These are phyloP conservation scores for Biscutella auriculata DNA, from an alignment of 441 rosid genomes.

Conservation along the genomic window DNA sequence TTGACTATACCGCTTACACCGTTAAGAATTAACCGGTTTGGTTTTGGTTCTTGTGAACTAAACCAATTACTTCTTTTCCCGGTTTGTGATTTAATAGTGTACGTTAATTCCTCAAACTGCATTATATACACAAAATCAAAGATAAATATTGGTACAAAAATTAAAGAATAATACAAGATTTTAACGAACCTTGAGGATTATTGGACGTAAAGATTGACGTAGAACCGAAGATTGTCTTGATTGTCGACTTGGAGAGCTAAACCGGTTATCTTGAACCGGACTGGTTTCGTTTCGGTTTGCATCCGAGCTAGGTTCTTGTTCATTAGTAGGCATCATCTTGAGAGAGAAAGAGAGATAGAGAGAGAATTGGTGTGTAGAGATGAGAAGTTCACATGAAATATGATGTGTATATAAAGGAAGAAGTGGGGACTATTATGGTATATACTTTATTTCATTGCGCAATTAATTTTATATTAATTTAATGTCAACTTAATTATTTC, in stretches of 20 bases:
- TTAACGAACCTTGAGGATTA: conserved; percentile 53
- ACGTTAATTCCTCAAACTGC: conserved; percentile 69
- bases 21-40: conserved; percentile 41
- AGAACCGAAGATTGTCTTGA: conserved; percentile 35
- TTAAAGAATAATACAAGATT: too few relatives aligned
- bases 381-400: conserved; percentile 23
- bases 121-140: background rate
- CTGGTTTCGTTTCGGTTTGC: conserved; percentile 26
- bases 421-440: conserved; percentile 19
- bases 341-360: background rate
- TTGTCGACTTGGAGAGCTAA: conserved; percentile 24
- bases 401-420: conserved; percentile 20
- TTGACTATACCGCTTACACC: conserved; percentile 57
- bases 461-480: background rate
- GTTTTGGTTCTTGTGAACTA: conserved; percentile 33
- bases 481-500: too few relatives aligned
- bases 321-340: conserved; percentile 60
- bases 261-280: conserved; percentile 40
- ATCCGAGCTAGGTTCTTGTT: conserved; percentile 18
- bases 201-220: conserved; percentile 39
- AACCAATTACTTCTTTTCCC: conserved; percentile 23
- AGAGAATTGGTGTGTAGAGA: conserved; percentile 19
- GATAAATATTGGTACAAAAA: background rate
- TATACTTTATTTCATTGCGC: conserved; percentile 5
- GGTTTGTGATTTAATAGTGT: conserved; percentile 29